Evolutionary conservation across 495 filamentous ascomycete genomes (phyloP), one percentile per base, ranked within the genome.

Genomic region (Trichoderma erinaceum): DNA sequence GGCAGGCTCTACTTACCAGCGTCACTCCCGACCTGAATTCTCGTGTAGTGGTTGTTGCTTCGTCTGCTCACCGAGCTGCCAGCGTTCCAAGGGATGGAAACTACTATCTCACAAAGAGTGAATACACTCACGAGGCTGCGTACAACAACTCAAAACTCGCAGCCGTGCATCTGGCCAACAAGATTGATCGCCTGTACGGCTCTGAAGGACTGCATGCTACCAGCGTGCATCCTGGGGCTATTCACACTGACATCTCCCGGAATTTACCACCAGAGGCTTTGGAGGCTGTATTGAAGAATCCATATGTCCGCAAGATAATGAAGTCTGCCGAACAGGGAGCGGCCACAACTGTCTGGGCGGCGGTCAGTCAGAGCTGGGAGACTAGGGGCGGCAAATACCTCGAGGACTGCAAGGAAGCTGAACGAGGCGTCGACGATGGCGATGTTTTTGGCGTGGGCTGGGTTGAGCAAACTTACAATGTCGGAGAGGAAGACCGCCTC

Each of bases 121-220:
- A 23, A 10, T 89, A 88, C 72, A 79, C 84, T 58, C 77, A 79
- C 25, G 83, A 79, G 67, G 68, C 82, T 61, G 82, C 83, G 7
- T 88, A 88, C 56, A 82, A 78, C 15, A 80, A 84, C 66, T 84
- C 83, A 63, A 89, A 88, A 74, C 82, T 85, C 38, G 87, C 85
- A 32, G 88, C 87, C 67, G 78, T 88, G 5, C 11, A 61, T 25
- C 56, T 29, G 23, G 56, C 56, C 56, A 61, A 61, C 56, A 29
- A 29, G 3, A 27, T 61, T 10, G 56, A 61, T n/a, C 56, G 56
- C 23, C 25, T 29, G 10, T 61, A 29, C 16, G 15, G 23, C 25
- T 8, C 23, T 32, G 23, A 18, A 11, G 56, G 73, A 63, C n/a
- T 71, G 70, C 73, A 13, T 70, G 74, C 64, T 64, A 65, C 41